Base-by-base conservation (phyloP, 352 stramenopile species). In the Phytopythium chamaehyphon region DNA sequence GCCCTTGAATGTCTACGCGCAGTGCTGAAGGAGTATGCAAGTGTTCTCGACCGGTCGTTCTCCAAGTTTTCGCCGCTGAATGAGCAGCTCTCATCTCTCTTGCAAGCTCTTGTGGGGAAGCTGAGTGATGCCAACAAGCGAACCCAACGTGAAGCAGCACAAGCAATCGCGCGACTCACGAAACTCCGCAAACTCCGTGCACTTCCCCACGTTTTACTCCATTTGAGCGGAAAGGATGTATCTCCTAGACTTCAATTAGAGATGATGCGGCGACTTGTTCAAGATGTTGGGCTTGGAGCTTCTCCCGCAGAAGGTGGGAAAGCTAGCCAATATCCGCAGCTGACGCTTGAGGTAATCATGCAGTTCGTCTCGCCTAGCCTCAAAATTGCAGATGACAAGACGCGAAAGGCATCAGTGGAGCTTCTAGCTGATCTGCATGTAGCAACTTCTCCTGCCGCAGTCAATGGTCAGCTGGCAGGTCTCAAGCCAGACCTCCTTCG, bases 41-140 rank as follows among this genome's bases (percentile, higher is more conserved):
- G 71, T 2, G 66, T 77, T 3, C 22, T 86, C 8, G 73, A 88
- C 16, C 64, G 64, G 1, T 59, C 51, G 19, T 83, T 81, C 36
- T 49, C 60, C 31, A 65, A 70, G 48, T 71, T 69, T 18, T 37
- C 66, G 23, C 64, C 71, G n/a, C 58, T 79, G 23, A 84, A 86
- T 46, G 69, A 72, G 24, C 76, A 88, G 26, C 65, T 93, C 33
- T 84, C 69, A 12, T 54, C 54, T 1, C 60, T 93, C 18, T 38
- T 76, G 12, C 69, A 70, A 40, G 64, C 64, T 15, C 53, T 93
- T 7, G 66, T 88, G 14, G 55, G 55, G 22, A 93, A 91, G 49
- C 54, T 93, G 4, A 66, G 78, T 23, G 83, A 93, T 54, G 88
- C 77, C 5, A 93, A 93, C 68, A 90, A 90, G 53, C 75, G 83